Conservation (phyloP, 208 protist genomes). For the Leishmania arabica region DNA sequence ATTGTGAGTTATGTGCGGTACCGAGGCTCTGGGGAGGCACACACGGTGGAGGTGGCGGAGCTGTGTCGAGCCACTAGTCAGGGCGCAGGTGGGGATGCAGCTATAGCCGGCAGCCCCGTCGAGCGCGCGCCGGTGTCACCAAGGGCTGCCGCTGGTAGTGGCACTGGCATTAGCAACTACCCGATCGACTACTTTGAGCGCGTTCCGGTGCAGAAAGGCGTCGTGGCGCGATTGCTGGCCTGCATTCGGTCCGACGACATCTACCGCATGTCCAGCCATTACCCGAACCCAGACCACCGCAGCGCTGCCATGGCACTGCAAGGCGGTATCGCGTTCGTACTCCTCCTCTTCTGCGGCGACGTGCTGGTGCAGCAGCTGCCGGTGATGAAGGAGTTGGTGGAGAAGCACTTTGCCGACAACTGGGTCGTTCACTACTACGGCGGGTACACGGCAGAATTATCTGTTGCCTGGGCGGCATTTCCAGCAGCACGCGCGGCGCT, state of each 20-base stretch:
- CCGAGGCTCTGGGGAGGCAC: conserved; percentile 86
- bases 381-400: conserved; percentile 98
- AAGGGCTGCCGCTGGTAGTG: neutral
- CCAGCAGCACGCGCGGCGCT: conserved; percentile 93
- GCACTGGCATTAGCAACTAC: conserved; percentile 70
- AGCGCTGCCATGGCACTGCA: conserved; percentile 93
- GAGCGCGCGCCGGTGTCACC: neutral
- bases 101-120: neutral
- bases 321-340: conserved; percentile 95
- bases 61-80: conserved; percentile 94
- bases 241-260: conserved; percentile 96
- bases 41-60: conserved; percentile 96
- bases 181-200: conserved; percentile 95
- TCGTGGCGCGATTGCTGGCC: conserved; percentile 92
- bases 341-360: conserved; percentile 97
- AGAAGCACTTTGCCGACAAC: conserved; percentile 98
- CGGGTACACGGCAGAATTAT: conserved; percentile 95
- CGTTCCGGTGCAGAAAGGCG: conserved; percentile 55
- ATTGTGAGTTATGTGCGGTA: conserved; percentile 98
- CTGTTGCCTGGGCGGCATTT: conserved; percentile 92
- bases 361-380: conserved; percentile 88
- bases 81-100: conserved; percentile 18
- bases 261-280: conserved; percentile 93
- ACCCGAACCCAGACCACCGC: conserved; percentile 95
- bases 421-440: conserved; percentile 99